Evolutionary conservation across 331 rosid species (phyloP).

Genomic region (Malus hybrid): DNA sequence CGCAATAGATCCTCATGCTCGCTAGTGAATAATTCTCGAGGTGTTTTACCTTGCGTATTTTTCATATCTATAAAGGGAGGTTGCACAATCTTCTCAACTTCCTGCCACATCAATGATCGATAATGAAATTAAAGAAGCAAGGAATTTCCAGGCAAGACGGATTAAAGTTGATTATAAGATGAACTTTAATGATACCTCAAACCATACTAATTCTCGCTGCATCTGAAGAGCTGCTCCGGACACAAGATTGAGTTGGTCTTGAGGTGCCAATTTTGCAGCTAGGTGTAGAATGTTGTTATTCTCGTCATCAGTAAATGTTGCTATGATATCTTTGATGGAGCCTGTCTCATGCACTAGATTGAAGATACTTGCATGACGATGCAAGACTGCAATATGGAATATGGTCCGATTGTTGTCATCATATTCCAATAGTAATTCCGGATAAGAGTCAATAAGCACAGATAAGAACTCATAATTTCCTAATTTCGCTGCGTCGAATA

Average conservation of each 20-base stretch:
- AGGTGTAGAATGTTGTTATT: slow-evolving; percentile 4
- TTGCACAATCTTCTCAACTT: slow-evolving; percentile 28
- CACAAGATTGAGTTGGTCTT: background rate
- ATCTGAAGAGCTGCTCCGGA: slow-evolving; percentile 21
- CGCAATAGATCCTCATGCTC: slow-evolving; percentile 13
- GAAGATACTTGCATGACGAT: slow-evolving; percentile 11
- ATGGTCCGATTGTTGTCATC: background rate
- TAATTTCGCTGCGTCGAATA: background rate
- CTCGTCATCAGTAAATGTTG: background rate
- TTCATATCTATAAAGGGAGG: slow-evolving; percentile 17
- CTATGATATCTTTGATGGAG: slow-evolving; percentile 7
- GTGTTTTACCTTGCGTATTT: slow-evolving; percentile 22
- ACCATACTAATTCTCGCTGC: slow-evolving; percentile 16
- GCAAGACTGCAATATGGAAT: slow-evolving; percentile 3
- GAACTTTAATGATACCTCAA: background rate
- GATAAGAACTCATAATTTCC: slow-evolving; percentile 10
- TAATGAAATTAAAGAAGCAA: background rate
- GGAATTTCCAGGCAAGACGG: no score
- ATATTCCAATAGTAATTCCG: background rate
- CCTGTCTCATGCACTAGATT: slow-evolving; percentile 10
- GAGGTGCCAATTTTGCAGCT: slow-evolving; percentile 11
- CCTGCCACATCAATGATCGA: slow-evolving; percentile 13
- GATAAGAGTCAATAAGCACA: background rate
- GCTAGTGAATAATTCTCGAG: slow-evolving; percentile 18
- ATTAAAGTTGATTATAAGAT: no score